These are phyloP conservation scores for Mycena metata DNA, from an alignment of 768 basidiomycete species.

Conservation along the genomic window DNA sequence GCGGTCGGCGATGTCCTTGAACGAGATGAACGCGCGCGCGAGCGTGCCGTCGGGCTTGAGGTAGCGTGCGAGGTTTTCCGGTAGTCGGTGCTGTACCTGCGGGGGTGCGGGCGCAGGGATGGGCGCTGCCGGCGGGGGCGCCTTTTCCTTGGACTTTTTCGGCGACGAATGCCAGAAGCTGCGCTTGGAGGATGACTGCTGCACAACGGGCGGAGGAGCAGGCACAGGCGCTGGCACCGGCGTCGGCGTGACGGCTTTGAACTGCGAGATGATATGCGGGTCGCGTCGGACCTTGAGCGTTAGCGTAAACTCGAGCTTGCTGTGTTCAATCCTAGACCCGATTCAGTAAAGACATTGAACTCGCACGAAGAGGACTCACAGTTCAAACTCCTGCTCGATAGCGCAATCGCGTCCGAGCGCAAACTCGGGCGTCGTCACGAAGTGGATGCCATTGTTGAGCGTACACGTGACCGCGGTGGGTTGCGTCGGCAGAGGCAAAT, in stretches of 20 bases:
- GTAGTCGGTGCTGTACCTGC: conserved; percentile 58
- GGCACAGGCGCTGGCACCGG: conserved; percentile 56
- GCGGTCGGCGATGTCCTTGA: conserved; percentile 85
- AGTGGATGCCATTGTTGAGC: conserved; percentile 97
- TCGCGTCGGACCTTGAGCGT: conserved; percentile 90
- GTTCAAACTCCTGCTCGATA: conserved; percentile 91
- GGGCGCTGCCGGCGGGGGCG: conserved; percentile 44
- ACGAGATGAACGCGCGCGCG: conserved; percentile 88
- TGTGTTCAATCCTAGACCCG: conserved; percentile 82
- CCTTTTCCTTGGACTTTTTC: conserved; percentile 72
- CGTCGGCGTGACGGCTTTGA: conserved; percentile 72
- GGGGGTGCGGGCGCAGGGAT: conserved; percentile 56
- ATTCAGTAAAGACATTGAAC: neutral
- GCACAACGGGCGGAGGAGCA: conserved; percentile 52
- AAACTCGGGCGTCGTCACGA: conserved; percentile 89
- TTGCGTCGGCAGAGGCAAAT: conserved; percentile 84
- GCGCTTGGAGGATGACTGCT: conserved; percentile 69
- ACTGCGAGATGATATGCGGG: conserved; percentile 85
- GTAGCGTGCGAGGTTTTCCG: conserved; percentile 86
- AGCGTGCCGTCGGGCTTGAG: conserved; percentile 90
- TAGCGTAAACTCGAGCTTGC: conserved; percentile 95
- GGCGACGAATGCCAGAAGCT: conserved; percentile 84
- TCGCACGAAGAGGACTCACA: conserved; percentile 64
- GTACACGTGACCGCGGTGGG: conserved; percentile 85
- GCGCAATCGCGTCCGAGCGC: conserved; percentile 68